Evolutionary conservation across 495 filamentous ascomycete genomes (phyloP), one percentile per base, ranked within the genome.

Genomic region (Hypoxylon lenormandii): DNA sequence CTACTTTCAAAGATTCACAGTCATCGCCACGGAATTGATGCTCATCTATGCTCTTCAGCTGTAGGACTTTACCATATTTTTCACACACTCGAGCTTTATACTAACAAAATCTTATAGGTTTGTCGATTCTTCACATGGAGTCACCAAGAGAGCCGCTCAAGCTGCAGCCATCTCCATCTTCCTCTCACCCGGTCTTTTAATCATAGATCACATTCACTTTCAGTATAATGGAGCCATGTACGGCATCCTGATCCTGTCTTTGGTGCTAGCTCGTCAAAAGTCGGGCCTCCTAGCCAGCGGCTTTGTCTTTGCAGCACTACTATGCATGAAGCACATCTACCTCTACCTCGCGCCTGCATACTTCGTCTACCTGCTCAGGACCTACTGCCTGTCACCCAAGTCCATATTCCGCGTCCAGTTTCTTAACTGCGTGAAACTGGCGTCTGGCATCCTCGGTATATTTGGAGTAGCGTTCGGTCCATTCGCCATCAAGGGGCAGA

Each of bases 181-280:
- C 13, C 85, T 98, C 30, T 97, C 93, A 2, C 95, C 95, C 1
- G 95, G 94, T 26, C 86, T 98, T 10, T 82, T 98, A 47, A 96
- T 98, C 72, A 97, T 98, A 77, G 95, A 98, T 74, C 95, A 98
- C 76, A 96, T 98, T 65, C 95, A 98, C 76, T 98, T 98, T 79
- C 95, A 98, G 80, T 98, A 98, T 82, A 98, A 98, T 79, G 95
- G 95, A 52, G 93, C 93, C 79, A 85, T 98, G 74, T 98, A 97
- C 73, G 95, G 95, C 13, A 80, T 98, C 33, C 79, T 98, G 38
- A 85, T 97, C 19, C 80, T 93, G 30, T 97, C 94, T 0, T 82
- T 98, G 23, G 90, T 96, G 0, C 77, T 93, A 57, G 92, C 92
- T 1, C 89, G 92, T 37, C 89, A 90, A 54, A 87, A 85, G 64